Base-by-base conservation (phyloP, 2,329 filamentous ascomycete genomes). In the Metarhizium brunneum region DNA sequence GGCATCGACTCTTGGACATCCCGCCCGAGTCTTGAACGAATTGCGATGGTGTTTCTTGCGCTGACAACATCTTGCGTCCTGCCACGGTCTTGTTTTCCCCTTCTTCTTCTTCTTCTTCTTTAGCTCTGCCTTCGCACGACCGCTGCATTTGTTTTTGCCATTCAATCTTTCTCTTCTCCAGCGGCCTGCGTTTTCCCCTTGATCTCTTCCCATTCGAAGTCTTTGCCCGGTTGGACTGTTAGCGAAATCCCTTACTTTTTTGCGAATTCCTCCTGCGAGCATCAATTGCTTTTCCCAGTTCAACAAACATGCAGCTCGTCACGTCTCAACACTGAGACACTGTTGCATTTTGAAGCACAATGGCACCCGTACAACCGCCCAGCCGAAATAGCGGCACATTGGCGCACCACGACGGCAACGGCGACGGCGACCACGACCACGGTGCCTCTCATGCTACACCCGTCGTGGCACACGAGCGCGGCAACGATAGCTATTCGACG, bases 261-360 rank as follows among this genome's bases (percentile, higher is more conserved):
- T 11, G 14, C 38, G 14, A 13, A 40, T 14, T 16, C 8, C 38
- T 40, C 4, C 14, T 16, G 38, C 45, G 20, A 13, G 5, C 45
- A 10, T 47, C 45, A 13, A 48, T 48, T 48, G 25, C 5, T 25
- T 25, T 35, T 47, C 7, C 18, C 43, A 47, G 45, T 6, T 18
- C 7, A 30, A 30, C 45, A 30, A 13, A 32, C 14, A 52, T 48
- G 16, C 40, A 6, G 11, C n/a, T 38, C 42, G 40, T 47, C 30
- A 18, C 47, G 52, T 60, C 57, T 60, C 63, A 57, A 68, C 68
- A 66, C 60, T 60, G 60, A 61, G 58, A 52, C 57, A 52, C 50
- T 35, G 7, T 47, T 29, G 42, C 42, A 36, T 25, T 48, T 20
- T 13, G 29, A 54, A 45, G 53, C 54, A 61, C 18, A 52, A 69